A percentile compares a stretch with the other conserved stretches of the same genome.
Conservation (phyloP, 2,329 filamentous ascomycete species). For the Diaporthe eres region DNA sequence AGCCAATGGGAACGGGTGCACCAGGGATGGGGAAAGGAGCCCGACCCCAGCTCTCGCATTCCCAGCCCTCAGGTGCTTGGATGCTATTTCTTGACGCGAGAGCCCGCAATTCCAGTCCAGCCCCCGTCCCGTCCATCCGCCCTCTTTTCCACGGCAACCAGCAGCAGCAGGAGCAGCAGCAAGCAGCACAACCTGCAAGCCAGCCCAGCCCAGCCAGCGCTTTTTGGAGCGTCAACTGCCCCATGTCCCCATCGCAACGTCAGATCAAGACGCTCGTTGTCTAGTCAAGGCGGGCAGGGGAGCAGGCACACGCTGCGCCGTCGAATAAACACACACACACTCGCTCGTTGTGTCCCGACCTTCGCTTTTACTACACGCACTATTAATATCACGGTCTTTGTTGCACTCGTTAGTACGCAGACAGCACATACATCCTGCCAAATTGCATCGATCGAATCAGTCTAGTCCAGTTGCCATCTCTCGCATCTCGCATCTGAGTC, state of each 20-base stretch:
- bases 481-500: constrained; percentile 26
- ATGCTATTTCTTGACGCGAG: constrained; percentile 22
- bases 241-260: constrained; percentile 35
- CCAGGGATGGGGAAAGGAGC: constrained; percentile 24
- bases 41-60: constrained; percentile 14
- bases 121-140: background rate
- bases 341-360: constrained; percentile 4
- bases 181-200: constrained; percentile 12
- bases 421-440: constrained; percentile 7
- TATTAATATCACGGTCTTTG: constrained; percentile 27
- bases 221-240: background rate
- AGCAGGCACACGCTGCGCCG: constrained; percentile 11
- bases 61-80: constrained; percentile 29
- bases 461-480: background rate
- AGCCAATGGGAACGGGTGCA: constrained; percentile 5
- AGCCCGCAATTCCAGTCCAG: constrained; percentile 25
- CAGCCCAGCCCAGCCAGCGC: constrained; percentile 29
- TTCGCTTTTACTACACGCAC: constrained; percentile 16
- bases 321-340: constrained; percentile 6
- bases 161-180: constrained; percentile 12
- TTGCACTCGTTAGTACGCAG: constrained; percentile 32
- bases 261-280: constrained; percentile 31
- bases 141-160: constrained; percentile 40
- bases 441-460: constrained; percentile 11
- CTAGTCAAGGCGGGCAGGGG: constrained; percentile 1